Percentiles rank a stretch among this genome's conserved stretches.
These are phyloP conservation scores for Apostasia ramifera DNA, from an alignment of 106 monocot species.

Conservation along the genomic window DNA sequence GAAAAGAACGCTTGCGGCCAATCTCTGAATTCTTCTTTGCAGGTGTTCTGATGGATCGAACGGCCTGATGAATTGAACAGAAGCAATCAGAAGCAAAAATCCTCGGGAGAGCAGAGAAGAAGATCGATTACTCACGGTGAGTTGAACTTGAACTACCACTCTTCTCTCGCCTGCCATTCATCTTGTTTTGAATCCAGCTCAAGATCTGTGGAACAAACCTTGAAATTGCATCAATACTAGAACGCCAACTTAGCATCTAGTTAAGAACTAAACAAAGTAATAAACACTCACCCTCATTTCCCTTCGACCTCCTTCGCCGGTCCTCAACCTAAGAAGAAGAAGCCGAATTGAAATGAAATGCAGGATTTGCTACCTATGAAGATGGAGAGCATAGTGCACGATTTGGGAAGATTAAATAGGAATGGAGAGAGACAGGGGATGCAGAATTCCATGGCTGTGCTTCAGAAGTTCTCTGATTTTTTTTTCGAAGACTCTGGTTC, in stretches of 20 bases:
- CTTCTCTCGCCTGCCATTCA: constrained; percentile 14
- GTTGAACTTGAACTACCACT: neutral
- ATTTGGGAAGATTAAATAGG: constrained; percentile 6
- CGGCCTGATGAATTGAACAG: neutral
- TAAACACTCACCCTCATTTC: constrained; percentile 15
- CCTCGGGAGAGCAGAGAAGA: neutral
- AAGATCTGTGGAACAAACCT: constrained; percentile 1
- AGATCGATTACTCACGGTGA: constrained; percentile 4
- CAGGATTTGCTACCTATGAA: neutral
- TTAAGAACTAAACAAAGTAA: neutral
- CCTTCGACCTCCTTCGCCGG: neutral
- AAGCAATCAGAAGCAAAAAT: neutral
- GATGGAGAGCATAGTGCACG: neutral
- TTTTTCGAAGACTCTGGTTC: too few species aligned
- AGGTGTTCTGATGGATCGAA: neutral
- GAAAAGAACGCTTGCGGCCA: neutral
- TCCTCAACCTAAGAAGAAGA: neutral
- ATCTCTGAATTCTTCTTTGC: constrained; percentile 6
- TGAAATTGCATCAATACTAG: neutral
- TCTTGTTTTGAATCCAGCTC: constrained; percentile 16
- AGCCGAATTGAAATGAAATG: too few species aligned
- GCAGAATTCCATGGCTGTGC: neutral
- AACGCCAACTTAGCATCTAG: neutral
- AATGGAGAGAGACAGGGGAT: neutral
- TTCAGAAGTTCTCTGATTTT: too few species aligned